Conservation (phyloP, 2,329 filamentous ascomycete genomes). For the Alternaria triticimaculans region DNA sequence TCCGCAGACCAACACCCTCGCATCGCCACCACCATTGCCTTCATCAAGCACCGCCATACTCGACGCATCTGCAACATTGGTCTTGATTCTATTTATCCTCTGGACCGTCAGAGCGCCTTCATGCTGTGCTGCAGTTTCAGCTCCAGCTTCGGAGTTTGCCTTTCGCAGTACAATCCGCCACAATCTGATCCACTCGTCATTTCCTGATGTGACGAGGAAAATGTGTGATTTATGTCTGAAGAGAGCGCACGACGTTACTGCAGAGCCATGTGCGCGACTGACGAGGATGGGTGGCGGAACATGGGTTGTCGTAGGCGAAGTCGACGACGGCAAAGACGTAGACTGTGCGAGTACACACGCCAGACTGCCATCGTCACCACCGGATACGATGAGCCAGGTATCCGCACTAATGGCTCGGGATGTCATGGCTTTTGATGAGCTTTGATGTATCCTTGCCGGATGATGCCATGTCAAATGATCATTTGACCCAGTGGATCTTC, state of each 20-base stretch:
- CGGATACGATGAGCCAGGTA: constrained; percentile 69
- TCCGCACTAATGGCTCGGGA: constrained; percentile 37
- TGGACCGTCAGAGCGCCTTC: constrained; percentile 37
- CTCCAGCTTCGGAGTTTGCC: neutral
- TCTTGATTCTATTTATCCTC: constrained; percentile 46
- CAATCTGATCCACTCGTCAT: constrained; percentile 57
- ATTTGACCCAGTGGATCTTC: constrained; percentile 4
- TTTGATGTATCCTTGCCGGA: constrained; percentile 70
- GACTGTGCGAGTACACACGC: constrained; percentile 51
- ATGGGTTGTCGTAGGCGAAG: constrained; percentile 26
- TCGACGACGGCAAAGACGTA: neutral
- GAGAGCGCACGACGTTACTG: constrained; percentile 65
- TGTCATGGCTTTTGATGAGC: constrained; percentile 70
- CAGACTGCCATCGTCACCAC: constrained; percentile 88
- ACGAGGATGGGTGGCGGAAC: constrained; percentile 50
- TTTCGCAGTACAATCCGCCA: constrained; percentile 48
- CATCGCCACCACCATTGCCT: neutral
- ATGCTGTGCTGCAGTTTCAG: neutral
- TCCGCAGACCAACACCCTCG: constrained; percentile 40
- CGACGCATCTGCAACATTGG: constrained; percentile 63
- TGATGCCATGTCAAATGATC: constrained; percentile 40
- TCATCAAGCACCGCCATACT: constrained; percentile 54
- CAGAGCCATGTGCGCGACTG: constrained; percentile 71
- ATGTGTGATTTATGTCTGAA: constrained; percentile 25
- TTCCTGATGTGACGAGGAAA: constrained; percentile 48